phyloP scores from a whole-genome alignment of 2,329 filamentous ascomycete species.

The Aspergillaceae sp. region DNA sequence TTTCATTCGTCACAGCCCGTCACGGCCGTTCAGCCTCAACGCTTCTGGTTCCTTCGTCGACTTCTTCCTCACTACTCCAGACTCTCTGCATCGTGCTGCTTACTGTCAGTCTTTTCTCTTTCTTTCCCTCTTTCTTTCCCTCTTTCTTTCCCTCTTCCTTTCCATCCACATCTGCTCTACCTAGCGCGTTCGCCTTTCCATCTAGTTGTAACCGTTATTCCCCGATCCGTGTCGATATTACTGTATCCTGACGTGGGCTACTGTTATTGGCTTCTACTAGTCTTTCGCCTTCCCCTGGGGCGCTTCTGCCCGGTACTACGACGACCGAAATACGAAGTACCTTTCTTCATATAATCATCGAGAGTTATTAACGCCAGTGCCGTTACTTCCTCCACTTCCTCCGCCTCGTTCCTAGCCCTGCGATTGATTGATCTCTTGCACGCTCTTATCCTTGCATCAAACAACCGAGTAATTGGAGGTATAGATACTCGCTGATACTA shows the following conservation, averaged over 20 bases:
- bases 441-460: too few relatives aligned
- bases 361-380: background rate
- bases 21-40: background rate
- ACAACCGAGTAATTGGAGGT: too few relatives aligned
- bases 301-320: too few relatives aligned
- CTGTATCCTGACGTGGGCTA: conserved; percentile 12
- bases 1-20: background rate
- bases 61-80: background rate
- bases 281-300: conserved; percentile 1
- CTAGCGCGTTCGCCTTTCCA: background rate
- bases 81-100: background rate
- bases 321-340: too few relatives aligned
- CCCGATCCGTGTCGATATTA: background rate
- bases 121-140: conserved; percentile 1
- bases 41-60: too few relatives aligned
- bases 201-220: background rate
- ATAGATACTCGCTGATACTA: too few relatives aligned
- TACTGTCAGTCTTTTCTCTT: background rate
- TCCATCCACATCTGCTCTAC: conserved; percentile 5
- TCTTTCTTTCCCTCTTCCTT: conserved; percentile 1
- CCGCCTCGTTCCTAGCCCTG: background rate
- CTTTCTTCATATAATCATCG: too few relatives aligned
- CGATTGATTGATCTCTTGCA: background rate
- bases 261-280: conserved; percentile 14
- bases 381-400: background rate